Base-by-base conservation (phyloP, 257 asterid genomes). In the Phtheirospermum japonicum region DNA sequence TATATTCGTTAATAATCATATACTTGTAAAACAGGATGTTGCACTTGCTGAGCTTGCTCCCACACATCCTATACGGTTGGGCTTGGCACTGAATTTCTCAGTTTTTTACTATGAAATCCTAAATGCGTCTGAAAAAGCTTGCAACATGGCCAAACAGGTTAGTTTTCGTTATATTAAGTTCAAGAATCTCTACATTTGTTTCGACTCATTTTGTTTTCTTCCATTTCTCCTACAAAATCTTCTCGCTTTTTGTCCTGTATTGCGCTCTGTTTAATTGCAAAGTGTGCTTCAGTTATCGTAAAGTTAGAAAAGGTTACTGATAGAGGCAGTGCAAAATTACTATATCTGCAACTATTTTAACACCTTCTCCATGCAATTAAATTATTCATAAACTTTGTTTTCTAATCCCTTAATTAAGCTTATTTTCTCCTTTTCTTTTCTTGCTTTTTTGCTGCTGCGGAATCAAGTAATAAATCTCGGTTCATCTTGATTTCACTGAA, bases 111-210 rank as follows among this genome's bases (percentile, higher is more conserved):
- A 71, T 68, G 89, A 82, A 71, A 82, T 85, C 63, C 82, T 82
- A 17, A 85, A 82, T 76, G 65, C 86, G 62, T 71, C 89, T 4
- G 88, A 84, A 33, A 82, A 73, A 67, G 92, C 92, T 55, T 84
- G 92, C 81, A 72, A 57, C 70, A 82, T 82, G 88, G 89, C 92
- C 56, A 84, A 82, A 77, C 86, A 82, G 92, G 92, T 84, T 66
- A 43, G 68, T 59, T 53, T 57, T 28, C n/a, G 50, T 54, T 26
- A 10, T 42, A 0, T 5, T 64, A 28, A 59, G 39, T 31, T 39
- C 3, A 53, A 30, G 37, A 9, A 28, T 63, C 60, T 32, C 56
- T 57, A 10, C 40, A 14, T 56, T 26, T 19, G 2, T 19, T 14
- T 42, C 12, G 19, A 54, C 28, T 39, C 67, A 20, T 33, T 46